Base-by-base conservation (phyloP, 2,329 filamentous ascomycete species). In the Exophiala sideris region DNA sequence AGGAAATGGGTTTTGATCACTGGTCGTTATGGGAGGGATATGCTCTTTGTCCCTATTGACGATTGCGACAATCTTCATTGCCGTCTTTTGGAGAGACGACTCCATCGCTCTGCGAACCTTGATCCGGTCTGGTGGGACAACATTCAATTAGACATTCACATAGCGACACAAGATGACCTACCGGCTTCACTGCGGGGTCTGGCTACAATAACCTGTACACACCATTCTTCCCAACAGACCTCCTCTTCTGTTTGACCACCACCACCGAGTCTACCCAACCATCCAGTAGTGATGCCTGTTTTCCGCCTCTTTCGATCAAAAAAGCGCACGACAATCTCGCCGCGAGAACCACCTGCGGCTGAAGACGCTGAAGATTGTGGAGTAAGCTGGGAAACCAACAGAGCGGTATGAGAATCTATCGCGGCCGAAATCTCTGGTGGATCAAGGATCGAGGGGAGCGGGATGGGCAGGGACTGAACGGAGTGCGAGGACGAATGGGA, bases 201-300 rank as follows among this genome's bases (percentile, higher is more conserved):
- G 8, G 91, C 89, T 51, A 96, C 84, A n/a, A 91, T 95, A 47
- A 97, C 88, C 71, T 95, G 89, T 62, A 99, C 75, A 41, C 88
- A 90, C 94, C 94, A 99, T 67, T 84, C 85, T 78, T 97, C 94
- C 94, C 94, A 99, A 70, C 91, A 95, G 14, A 96, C 85, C 70
- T 96, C 91, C 70, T 97, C 91, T 62, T 96, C 92, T 20, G 84
- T 87, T 65, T 85, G 86, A 18, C 65, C 61, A 7, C 60, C 56
- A n/a, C 64, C 61, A 29, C 60, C 62, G 5, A 65, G 47, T 6
- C 63, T 50, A 46, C 58, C 63, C 40, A 40, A 70, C 70, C 44
- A 77, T 58, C 33, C 74, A 62, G 91, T 87, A 71, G 89, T 78
- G 62, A 77, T 86, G 70, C 88, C 91, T 1, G 83, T 81, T 77